These are phyloP conservation scores for Cyberlindnera misumaiensis DNA, from an alignment of 805 yeast genomes.

Conservation along the genomic window DNA sequence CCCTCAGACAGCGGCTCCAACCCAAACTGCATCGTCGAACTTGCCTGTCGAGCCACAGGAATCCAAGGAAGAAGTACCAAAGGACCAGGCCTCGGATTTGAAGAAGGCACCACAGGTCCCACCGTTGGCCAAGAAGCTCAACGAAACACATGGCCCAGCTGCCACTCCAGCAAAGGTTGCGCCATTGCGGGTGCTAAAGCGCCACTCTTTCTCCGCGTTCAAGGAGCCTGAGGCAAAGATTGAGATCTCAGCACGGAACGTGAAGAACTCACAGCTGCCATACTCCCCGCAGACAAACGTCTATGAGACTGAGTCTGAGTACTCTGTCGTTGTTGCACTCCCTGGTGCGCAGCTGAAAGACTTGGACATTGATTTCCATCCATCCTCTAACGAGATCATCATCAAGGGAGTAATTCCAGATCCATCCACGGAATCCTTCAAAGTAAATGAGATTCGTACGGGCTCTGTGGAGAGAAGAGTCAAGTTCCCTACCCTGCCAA, in stretches of 20 bases:
- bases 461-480: constrained; percentile 54
- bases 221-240: constrained; percentile 23
- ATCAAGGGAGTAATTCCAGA: constrained; percentile 39
- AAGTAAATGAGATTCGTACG: constrained; percentile 46
- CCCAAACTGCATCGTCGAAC: neutral
- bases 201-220: constrained; percentile 17
- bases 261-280: constrained; percentile 31
- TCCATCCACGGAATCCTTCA: constrained; percentile 25
- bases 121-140: no score
- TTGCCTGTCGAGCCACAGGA: constrained; percentile 1
- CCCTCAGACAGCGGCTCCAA: constrained; percentile 1
- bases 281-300: constrained; percentile 55
- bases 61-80: constrained; percentile 2
- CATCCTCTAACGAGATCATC: constrained; percentile 45
- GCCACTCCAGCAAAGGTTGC: no score
- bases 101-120: no score
- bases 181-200: constrained; percentile 10
- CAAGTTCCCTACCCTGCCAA: constrained; percentile 47
- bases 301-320: constrained; percentile 42
- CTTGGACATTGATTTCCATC: constrained; percentile 52
- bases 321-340: constrained; percentile 42
- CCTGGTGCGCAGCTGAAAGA: constrained; percentile 54
- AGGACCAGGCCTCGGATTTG: constrained; percentile 3
- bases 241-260: constrained; percentile 22
- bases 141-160: no score